Conservation (phyloP, 495 filamentous ascomycete species). For the Tirmania nivea region DNA sequence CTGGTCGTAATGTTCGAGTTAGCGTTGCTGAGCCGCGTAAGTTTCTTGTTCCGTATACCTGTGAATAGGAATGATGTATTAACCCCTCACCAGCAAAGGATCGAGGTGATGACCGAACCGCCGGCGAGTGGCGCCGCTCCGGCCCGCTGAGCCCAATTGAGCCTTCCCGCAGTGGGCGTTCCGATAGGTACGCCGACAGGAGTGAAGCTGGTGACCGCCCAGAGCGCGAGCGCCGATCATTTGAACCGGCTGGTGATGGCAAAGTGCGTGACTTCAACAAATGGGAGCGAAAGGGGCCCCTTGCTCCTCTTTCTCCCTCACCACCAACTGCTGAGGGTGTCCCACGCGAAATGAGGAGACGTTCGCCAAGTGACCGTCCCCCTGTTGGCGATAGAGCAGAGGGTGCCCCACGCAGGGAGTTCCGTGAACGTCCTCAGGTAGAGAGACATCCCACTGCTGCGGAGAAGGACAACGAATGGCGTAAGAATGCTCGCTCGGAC, state of each 20-base stretch:
- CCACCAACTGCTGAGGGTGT: constrained; percentile 37
- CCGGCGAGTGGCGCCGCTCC: constrained; percentile 71
- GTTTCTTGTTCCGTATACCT: constrained; percentile 11
- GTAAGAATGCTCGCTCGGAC: constrained; percentile 64
- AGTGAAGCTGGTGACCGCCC: constrained; percentile 29
- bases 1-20: constrained; percentile 69
- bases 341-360: constrained; percentile 4
- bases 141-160: constrained; percentile 54
- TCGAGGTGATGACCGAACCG: constrained; percentile 36
- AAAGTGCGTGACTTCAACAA: constrained; percentile 71
- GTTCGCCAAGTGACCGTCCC: neutral
- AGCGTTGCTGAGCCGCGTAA: constrained; percentile 73
- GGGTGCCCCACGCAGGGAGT: neutral
- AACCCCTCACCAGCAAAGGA: constrained; percentile 43
- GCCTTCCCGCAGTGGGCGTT: constrained; percentile 30
- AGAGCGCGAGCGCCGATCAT: constrained; percentile 26
- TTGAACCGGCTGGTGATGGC: constrained; percentile 39
- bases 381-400: neutral
- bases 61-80: neutral
- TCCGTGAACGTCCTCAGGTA: constrained; percentile 7
- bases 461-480: constrained; percentile 76
- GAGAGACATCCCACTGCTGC: constrained; percentile 23
- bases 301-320: constrained; percentile 46
- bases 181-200: constrained; percentile 23
- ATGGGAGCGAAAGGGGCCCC: constrained; percentile 89